Percentiles rank a stretch among this genome's conserved stretches.
phyloP scores from a whole-genome alignment of 345 rosid genomes.

The Hirschfeldia incana region DNA sequence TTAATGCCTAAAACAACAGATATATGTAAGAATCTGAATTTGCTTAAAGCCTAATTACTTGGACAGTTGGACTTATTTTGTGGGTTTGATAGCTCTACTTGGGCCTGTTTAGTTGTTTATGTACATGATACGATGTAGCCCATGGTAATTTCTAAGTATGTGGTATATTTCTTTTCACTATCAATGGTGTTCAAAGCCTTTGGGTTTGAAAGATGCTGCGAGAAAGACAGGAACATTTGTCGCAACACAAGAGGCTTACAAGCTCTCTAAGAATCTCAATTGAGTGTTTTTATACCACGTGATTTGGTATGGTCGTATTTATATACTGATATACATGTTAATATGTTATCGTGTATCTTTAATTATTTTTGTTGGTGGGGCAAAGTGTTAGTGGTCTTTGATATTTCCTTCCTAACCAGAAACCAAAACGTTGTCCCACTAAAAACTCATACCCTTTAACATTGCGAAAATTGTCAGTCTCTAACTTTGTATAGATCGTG shows the following conservation, averaged over 20 bases:
- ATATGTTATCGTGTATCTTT: slow-evolving; percentile 14
- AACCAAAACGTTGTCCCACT: slow-evolving; percentile 11
- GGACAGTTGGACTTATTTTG: not conserved
- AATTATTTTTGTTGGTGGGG: not conserved
- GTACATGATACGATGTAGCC: not conserved
- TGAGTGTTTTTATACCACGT: slow-evolving; percentile 6
- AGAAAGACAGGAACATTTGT: not conserved
- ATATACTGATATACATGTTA: not conserved
- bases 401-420: slow-evolving; percentile 20
- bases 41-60: not conserved
- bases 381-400: slow-evolving; percentile 18
- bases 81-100: not conserved
- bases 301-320: slow-evolving; percentile 13
- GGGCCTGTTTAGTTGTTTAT: not conserved
- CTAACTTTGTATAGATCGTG: slow-evolving; percentile 6
- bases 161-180: not conserved
- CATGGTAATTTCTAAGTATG: not conserved
- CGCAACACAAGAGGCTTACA: slow-evolving; percentile 10
- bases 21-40: not conserved
- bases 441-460: not conserved
- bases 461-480: not conserved
- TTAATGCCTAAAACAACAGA: not conserved
- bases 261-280: not conserved
- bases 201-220: not conserved
- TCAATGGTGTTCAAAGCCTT: not conserved